Percentiles rank a stretch among this genome's conserved stretches.
Conservation (phyloP, 805 yeast genomes). For the Candida oleophila region DNA sequence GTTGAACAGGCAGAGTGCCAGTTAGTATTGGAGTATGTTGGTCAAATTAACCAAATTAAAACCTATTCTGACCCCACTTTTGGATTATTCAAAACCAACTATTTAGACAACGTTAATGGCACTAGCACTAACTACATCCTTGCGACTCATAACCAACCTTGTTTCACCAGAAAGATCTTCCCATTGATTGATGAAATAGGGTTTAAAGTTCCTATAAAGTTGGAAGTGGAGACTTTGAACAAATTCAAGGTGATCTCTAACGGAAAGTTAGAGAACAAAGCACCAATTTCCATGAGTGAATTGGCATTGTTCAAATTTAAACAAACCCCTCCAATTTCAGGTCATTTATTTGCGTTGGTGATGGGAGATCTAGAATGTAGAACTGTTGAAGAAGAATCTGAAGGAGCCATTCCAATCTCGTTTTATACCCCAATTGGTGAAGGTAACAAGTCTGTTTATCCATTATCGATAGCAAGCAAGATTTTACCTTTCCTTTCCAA, state of each 20-base stretch:
- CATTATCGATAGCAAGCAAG: slow-evolving; percentile 47
- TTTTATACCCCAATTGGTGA: slow-evolving; percentile 58
- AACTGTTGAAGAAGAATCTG: slow-evolving; percentile 9
- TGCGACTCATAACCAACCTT: slow-evolving; percentile 75
- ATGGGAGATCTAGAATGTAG: slow-evolving; percentile 57
- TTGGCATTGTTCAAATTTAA: slow-evolving; percentile 42
- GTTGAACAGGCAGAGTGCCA: background rate
- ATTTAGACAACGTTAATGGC: slow-evolving; percentile 50
- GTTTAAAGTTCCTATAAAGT: slow-evolving; percentile 50
- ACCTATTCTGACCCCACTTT: slow-evolving; percentile 56
- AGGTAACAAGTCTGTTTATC: slow-evolving; percentile 44
- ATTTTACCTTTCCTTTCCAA: slow-evolving; percentile 49
- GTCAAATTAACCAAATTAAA: slow-evolving; percentile 48
- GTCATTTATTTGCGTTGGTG: slow-evolving; percentile 66
- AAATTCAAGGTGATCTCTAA: slow-evolving; percentile 54
- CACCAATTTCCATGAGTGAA: slow-evolving; percentile 18
- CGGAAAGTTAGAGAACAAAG: slow-evolving; percentile 27
- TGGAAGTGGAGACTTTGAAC: slow-evolving; percentile 46
- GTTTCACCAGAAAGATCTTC: slow-evolving; percentile 57
- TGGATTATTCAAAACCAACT: slow-evolving; percentile 70
- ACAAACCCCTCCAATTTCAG: slow-evolving; percentile 56
- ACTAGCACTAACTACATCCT: slow-evolving; percentile 50
- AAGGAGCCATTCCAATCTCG: slow-evolving; percentile 40
- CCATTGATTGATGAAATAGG: slow-evolving; percentile 70
- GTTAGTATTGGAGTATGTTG: slow-evolving; percentile 43